Evolutionary conservation across 371 early-diverging fungal genomes (phyloP), one percentile per base, ranked within the genome.

Genomic region (Mucor racemosus): DNA sequence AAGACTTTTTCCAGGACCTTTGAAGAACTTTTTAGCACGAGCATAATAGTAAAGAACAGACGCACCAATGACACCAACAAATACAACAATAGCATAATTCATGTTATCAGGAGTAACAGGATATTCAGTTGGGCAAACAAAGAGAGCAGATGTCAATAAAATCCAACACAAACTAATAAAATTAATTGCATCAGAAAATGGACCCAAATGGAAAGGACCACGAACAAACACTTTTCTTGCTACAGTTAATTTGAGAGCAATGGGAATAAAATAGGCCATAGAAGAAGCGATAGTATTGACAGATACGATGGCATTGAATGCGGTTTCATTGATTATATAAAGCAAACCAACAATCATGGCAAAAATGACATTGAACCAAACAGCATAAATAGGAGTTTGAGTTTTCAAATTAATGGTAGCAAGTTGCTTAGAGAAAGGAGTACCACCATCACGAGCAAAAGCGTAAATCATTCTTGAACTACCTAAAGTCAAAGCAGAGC

Each of bases 271-370:
- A 63, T 92, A 92, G 6, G 90, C 88, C 54, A 91, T 77, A 60
- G 87, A 88, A 8, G 89, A 84, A 35, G 89, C 91, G 66, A 92
- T 90, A 50, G 90, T 90, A 55, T 87, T 87, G 65, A 92, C 86
- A 44, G 90, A 89, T 5, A 88, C 86, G 65, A 92, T 86, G 31
- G 93, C 90, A 39, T 85, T 78, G 50, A 84, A 87, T 7, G 87
- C 89, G 4, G 81, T 80, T 31, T 65, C 60, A 60, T 84, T 79
- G 40, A 80, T 76, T 67, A 86, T 76, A 66, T 85, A 84, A 33
- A 86, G 69, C 15, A 83, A 39, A 54, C 85, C 82, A 60, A 86
- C 74, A 40, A 76, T 55, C 36, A 61, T 74, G 15, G 79, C 79
- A 65, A 79, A 74, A 5, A 72, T 58, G 21, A 79, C 68, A 35